These are phyloP conservation scores for Sugiyamaella grinbergsii DNA, from an alignment of 1,139 yeast genomes.

Conservation along the genomic window DNA sequence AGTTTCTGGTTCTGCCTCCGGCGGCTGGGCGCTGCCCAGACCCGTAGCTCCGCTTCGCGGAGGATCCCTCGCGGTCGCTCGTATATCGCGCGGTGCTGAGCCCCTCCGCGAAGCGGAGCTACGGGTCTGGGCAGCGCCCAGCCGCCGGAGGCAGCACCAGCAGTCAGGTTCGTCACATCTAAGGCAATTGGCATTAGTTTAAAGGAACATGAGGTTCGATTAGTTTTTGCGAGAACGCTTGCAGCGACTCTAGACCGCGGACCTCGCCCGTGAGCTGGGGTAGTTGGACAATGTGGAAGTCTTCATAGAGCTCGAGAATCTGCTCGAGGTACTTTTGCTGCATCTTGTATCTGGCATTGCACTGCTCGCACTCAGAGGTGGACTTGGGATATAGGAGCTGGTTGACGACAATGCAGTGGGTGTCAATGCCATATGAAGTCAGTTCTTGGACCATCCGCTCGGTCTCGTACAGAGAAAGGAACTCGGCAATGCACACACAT, in stretches of 20 bases:
- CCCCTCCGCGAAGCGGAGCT: too few species aligned
- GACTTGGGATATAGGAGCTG: constrained; percentile 75
- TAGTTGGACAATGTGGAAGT: constrained; percentile 92
- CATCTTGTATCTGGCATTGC: constrained; percentile 93
- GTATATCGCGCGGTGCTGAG: too few species aligned
- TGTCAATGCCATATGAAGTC: constrained; percentile 92
- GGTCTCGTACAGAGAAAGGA: constrained; percentile 90
- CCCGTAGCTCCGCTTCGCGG: too few species aligned
- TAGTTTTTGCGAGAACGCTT: constrained; percentile 52
- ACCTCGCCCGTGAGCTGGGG: constrained; percentile 93
- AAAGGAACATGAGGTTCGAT: constrained; percentile 33
- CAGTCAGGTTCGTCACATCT: background rate
- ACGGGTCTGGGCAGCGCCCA: too few species aligned
- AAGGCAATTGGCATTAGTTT: background rate
- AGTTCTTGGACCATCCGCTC: constrained; percentile 97
- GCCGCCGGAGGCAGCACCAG: background rate
- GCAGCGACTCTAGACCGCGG: constrained; percentile 83
- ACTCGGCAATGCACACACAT: constrained; percentile 96
- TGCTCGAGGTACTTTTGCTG: constrained; percentile 93
- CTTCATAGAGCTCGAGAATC: constrained; percentile 91
- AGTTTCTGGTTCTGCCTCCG: too few species aligned
- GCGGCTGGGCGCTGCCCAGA: too few species aligned
- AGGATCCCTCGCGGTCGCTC: too few species aligned
- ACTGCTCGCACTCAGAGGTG: constrained; percentile 78
- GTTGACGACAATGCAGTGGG: constrained; percentile 91